Conservation (phyloP, 129 eudicot genomes). For the Rutidosis leptorrhynchoides region DNA sequence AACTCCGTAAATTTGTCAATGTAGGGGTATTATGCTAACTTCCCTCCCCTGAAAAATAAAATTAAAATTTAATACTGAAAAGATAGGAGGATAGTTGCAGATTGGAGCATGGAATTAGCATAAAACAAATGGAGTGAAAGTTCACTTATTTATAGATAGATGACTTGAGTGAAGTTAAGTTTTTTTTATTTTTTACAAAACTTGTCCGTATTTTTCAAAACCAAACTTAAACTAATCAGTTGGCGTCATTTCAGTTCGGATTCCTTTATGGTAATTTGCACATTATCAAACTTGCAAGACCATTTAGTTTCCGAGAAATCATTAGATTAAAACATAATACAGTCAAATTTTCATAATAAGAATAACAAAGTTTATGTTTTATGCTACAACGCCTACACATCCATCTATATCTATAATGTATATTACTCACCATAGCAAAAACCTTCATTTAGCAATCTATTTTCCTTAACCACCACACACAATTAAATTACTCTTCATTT, state of each 20-base stretch:
- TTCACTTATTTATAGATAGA: neutral
- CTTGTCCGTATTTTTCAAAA: neutral
- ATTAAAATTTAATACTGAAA: neutral
- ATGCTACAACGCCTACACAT: constrained; percentile 9
- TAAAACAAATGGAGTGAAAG: neutral
- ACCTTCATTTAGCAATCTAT: constrained; percentile 4
- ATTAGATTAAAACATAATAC: neutral
- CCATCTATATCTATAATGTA: constrained; percentile 4
- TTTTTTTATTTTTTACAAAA: too few species aligned
- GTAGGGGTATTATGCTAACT: neutral
- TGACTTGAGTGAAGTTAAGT: neutral
- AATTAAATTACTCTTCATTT: too few species aligned
- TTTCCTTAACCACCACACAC: neutral
- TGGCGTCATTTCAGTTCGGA: neutral
- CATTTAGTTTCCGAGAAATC: neutral
- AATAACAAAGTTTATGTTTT: neutral
- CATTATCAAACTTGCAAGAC: neutral
- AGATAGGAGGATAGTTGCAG: neutral
- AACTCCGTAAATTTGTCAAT: neutral
- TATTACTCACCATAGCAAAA: neutral
- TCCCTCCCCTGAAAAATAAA: neutral
- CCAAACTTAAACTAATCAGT: neutral
- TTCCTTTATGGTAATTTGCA: neutral
- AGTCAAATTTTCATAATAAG: neutral
- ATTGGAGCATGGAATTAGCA: neutral